Evolutionary conservation across 306 rosid species (phyloP), one percentile per base, ranked within the genome.

Genomic region (Lithocarpus polystachyus): DNA sequence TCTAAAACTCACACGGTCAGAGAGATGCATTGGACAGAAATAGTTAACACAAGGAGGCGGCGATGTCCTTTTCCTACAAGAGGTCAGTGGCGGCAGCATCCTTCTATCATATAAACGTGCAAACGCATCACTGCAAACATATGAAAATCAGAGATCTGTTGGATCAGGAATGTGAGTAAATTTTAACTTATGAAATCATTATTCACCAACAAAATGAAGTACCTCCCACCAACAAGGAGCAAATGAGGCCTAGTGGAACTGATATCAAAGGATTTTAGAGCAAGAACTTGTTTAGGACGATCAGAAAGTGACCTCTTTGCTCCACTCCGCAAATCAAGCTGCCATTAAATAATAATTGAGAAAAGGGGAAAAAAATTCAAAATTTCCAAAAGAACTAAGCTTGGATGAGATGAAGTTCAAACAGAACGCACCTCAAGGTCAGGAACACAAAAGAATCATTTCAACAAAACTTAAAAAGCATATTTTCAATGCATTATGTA

Each of bases 201-300:
- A 72, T 64, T 75, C 72, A 79, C 65, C 43, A 82, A 72, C 80
- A 80, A 48, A 48, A 80, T 56, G 79, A 77, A 26, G 71, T 88
- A 96, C 99, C 98, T 96, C 85, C 99, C 99, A 68, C 99, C 99
- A 87, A 96, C 98, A 83, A 96, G 82, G 53, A 96, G 98, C 77
- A 96, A 85, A 87, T 96, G 98, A 74, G 99, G 94, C 83, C 97
- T 86, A 75, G 91, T 84, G 82, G 97, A 81, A 86, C 98, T 90
- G 76, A 96, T 91, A 84, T 96, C 98, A 74, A 92, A 93, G 70
- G 99, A 91, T 90, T 96, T 96, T 74, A 96, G 84, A 55, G 91
- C 87, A 82, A 96, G 88, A 17, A 84, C 89, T 83, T 96, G 96
- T 83, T 89, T 90, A 51, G 98, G 98, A 79, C 97, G 91, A 87